phyloP scores from a whole-genome alignment of 1,284 basidiomycete genomes.

The Trichosporon coremiiforme region DNA sequence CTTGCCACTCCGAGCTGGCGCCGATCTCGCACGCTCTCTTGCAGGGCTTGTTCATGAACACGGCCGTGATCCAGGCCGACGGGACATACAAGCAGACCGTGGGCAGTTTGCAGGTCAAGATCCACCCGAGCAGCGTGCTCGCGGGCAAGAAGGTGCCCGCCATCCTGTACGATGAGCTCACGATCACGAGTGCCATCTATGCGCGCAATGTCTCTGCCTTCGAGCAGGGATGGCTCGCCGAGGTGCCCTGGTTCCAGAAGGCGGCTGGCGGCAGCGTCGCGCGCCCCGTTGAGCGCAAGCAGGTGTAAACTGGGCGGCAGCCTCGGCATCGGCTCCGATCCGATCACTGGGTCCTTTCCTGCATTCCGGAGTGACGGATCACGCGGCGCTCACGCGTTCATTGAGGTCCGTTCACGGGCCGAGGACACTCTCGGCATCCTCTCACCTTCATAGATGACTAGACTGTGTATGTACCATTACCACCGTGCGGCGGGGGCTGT shows the following conservation, averaged over 20 bases:
- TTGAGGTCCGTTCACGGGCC: background rate
- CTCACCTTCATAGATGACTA: constrained; percentile 3
- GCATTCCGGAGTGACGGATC: background rate
- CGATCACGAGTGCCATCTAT: constrained; percentile 81
- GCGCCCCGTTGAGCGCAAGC: constrained; percentile 23
- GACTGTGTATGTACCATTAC: background rate
- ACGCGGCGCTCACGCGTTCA: background rate
- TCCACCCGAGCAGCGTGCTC: constrained; percentile 81
- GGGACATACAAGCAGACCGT: constrained; percentile 79
- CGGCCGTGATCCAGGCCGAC: constrained; percentile 78
- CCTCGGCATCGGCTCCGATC: background rate
- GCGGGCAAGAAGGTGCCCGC: constrained; percentile 76
- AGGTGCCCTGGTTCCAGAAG: constrained; percentile 53
- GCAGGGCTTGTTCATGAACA: constrained; percentile 75
- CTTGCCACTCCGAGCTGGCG: constrained; percentile 65
- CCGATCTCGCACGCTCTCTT: constrained; percentile 69
- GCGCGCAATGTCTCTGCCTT: constrained; percentile 83
- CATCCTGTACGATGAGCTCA: constrained; percentile 88
- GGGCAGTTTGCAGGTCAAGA: constrained; percentile 75
- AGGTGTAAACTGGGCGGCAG: constrained; percentile 18
- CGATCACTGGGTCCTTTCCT: background rate
- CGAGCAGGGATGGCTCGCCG: constrained; percentile 63
- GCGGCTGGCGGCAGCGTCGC: constrained; percentile 32
- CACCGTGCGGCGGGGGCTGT: background rate
- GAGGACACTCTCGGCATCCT: background rate